A percentile compares a stretch with the other conserved stretches of the same genome.
Conservation (phyloP, 148 eudicot genomes). For the Arbutus unedo region DNA sequence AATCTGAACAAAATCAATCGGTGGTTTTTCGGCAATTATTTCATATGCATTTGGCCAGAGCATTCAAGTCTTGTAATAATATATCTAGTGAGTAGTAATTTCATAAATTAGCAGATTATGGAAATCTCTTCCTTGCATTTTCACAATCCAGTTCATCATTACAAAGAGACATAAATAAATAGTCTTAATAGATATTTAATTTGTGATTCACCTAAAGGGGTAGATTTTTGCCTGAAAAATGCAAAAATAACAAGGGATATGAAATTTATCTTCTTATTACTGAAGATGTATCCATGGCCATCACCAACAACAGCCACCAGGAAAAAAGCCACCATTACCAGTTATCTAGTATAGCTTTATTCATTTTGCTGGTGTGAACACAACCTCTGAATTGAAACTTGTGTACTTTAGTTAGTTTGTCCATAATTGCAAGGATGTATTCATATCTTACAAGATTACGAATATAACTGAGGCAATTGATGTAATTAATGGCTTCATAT, state of each 20-base stretch:
- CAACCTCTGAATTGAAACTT: neutral
- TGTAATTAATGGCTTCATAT: neutral
- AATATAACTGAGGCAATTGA: neutral
- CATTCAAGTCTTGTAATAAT: neutral
- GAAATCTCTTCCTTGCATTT: constrained; percentile 1
- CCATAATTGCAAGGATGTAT: neutral
- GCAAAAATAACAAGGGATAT: neutral
- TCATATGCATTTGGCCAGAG: neutral
- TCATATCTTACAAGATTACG: neutral
- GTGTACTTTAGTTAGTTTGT: neutral
- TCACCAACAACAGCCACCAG: neutral
- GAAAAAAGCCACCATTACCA: neutral
- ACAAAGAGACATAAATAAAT: neutral
- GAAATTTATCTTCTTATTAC: constrained; percentile 1
- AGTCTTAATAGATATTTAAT: neutral
- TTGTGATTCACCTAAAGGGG: neutral
- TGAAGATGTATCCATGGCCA: neutral
- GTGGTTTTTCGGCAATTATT: neutral
- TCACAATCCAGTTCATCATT: neutral
- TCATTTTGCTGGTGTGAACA: neutral
- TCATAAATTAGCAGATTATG: constrained; percentile 13
- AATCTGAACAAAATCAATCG: neutral
- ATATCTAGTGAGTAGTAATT: neutral
- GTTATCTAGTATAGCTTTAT: neutral
- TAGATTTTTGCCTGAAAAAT: neutral